These are phyloP conservation scores for Epichloe brachyelytri DNA, from an alignment of 2,329 filamentous ascomycete species.

Conservation along the genomic window DNA sequence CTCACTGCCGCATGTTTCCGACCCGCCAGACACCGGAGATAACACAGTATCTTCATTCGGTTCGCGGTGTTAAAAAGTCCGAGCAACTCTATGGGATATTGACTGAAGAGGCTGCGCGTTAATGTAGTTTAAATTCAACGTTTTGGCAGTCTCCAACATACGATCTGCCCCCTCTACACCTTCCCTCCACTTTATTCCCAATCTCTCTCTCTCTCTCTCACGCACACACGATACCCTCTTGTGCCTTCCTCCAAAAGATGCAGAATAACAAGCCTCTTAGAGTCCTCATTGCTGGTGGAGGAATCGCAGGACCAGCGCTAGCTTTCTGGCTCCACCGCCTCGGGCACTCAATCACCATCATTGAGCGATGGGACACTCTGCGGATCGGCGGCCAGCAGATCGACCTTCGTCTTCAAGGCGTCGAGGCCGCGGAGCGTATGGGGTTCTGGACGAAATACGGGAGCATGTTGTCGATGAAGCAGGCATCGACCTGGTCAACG, in stretches of 20 bases:
- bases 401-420: constrained; percentile 30
- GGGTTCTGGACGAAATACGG: constrained; percentile 25
- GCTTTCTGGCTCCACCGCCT: constrained; percentile 19
- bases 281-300: constrained; percentile 20
- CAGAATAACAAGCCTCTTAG: background rate
- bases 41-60: too few relatives aligned
- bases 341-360: constrained; percentile 22
- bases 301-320: constrained; percentile 19
- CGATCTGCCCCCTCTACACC: background rate
- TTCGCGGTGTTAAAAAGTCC: too few relatives aligned
- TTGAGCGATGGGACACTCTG: constrained; percentile 22
- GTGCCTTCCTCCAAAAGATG: background rate
- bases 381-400: constrained; percentile 29
- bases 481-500: constrained; percentile 35
- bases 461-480: constrained; percentile 29
- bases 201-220: background rate
- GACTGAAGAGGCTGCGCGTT: too few relatives aligned
- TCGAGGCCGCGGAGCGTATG: constrained; percentile 26
- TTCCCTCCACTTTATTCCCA: background rate
- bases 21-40: too few relatives aligned
- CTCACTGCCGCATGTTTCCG: too few relatives aligned
- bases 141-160: too few relatives aligned
- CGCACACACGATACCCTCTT: background rate
- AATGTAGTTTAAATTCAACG: too few relatives aligned
- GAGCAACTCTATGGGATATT: too few relatives aligned